Base-by-base conservation (phyloP, 2,329 filamentous ascomycete species). In the Aureobasidium leucospermi region DNA sequence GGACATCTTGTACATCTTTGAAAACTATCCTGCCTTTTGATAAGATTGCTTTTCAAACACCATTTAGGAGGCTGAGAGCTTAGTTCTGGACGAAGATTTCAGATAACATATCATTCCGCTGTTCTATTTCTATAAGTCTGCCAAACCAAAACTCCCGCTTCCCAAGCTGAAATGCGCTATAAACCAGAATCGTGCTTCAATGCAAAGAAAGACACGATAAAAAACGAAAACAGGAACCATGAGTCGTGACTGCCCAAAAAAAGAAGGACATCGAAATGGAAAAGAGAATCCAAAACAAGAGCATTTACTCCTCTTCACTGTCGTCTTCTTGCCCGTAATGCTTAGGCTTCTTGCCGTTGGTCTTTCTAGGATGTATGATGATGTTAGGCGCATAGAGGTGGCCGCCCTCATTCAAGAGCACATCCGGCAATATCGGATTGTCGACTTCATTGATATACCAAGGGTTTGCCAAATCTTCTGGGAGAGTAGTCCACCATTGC, bases 321-420 rank as follows among this genome's bases (percentile, higher is more conserved):
- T 45, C 51, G 32, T 55, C 39, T 55, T 55, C 41, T 29, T 56
- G 29, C 16, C 29, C 43, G 42, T 38, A 19, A 19, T 57, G 53
- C 23, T 57, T 57, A 1, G 53, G 32, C 42, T 58, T 58, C n/a
- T 49, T 15, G n/a, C 55, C 45, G 6, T 65, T 64, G 5, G 61
- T 67, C 67, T 75, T 75, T 58, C 73, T 67, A 16, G 73, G 73
- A 65, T 75, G 74, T 64, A 75, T 63, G 15, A 71, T 63, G 39
- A 75, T 66, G 48, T 73, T 73, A 9, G 74, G 73, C 47, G 65
- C 63, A 45, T 69, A 74, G 2, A 73, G 59, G 58, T 67, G 58
- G 4, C 68, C 72, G n/a, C 69, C 67, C 32, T 66, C 52, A 10
- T 64, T 63, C n/a, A 64, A 59, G 43, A 75, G 61, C 31, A 71